phyloP scores from a whole-genome alignment of 148 eudicot genomes.

The Cornus kousa region DNA sequence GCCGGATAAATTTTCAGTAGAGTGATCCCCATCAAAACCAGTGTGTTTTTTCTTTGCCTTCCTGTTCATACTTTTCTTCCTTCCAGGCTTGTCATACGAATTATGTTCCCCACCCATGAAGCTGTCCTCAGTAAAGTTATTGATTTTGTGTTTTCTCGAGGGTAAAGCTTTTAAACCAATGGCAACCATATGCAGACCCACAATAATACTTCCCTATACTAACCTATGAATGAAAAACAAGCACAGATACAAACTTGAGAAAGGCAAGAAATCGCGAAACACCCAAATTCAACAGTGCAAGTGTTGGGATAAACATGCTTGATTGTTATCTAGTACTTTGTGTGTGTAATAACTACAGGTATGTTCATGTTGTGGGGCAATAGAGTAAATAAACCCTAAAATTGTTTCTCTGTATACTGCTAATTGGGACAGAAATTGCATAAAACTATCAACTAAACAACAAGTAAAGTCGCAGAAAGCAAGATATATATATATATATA shows the following conservation, averaged over 20 bases:
- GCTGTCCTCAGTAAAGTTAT: constrained; percentile 20
- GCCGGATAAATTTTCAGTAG: constrained; percentile 26
- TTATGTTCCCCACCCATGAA: constrained; percentile 33
- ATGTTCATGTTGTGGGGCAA: no score
- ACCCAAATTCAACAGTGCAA: neutral
- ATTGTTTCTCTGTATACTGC: no score
- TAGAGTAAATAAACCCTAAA: neutral
- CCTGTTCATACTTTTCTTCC: constrained; percentile 47
- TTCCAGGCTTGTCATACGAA: constrained; percentile 20
- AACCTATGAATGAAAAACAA: neutral
- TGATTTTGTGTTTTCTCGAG: constrained; percentile 31
- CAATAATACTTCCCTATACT: neutral
- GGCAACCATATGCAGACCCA: constrained; percentile 43
- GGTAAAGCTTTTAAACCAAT: constrained; percentile 54
- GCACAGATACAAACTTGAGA: neutral
- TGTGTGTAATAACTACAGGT: no score
- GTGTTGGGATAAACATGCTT: no score
- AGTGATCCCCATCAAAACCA: constrained; percentile 31
- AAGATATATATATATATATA: no score
- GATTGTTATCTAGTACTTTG: no score
- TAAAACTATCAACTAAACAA: no score
- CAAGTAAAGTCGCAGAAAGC: no score
- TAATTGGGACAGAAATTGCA: no score
- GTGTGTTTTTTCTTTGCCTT: constrained; percentile 37
- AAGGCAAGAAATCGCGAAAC: no score